A percentile compares a stretch with the other conserved stretches of the same genome.
Conservation (phyloP, 2,329 filamentous ascomycete species). For the Botrytis aclada region DNA sequence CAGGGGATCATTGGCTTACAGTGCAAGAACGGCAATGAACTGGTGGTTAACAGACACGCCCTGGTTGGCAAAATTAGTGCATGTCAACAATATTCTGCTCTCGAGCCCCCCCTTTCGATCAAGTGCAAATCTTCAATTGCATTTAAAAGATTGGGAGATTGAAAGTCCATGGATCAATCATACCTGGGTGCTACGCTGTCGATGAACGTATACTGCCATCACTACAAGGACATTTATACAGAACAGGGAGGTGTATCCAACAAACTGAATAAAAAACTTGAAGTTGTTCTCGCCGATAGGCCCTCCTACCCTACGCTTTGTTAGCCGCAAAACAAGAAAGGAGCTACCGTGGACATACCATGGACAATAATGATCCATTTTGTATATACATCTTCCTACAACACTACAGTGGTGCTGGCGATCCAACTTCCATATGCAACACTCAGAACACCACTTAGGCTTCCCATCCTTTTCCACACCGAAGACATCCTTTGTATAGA, state of each 20-base stretch:
- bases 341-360: slow-evolving; percentile 48
- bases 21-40: slow-evolving; percentile 62
- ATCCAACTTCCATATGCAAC: slow-evolving; percentile 84
- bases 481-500: slow-evolving; percentile 81
- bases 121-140: background rate
- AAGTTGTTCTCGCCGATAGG: slow-evolving; percentile 83
- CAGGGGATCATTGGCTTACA: slow-evolving; percentile 44
- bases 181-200: slow-evolving; percentile 42
- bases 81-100: background rate
- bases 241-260: slow-evolving; percentile 67
- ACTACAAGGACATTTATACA: slow-evolving; percentile 63
- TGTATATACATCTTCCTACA: slow-evolving; percentile 24
- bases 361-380: slow-evolving; percentile 96
- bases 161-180: slow-evolving; percentile 11
- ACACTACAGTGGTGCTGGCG: slow-evolving; percentile 84
- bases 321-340: slow-evolving; percentile 10
- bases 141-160: background rate
- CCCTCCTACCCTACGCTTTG: slow-evolving; percentile 69
- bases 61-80: slow-evolving; percentile 19
- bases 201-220: slow-evolving; percentile 57
- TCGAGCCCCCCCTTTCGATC: background rate
- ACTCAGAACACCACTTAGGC: slow-evolving; percentile 84
- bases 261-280: slow-evolving; percentile 92
- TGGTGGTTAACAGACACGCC: slow-evolving; percentile 49
- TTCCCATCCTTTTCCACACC: slow-evolving; percentile 78